Conservation (phyloP, 1,284 basidiomycete species). For the Ganoderma lingzhi region DNA sequence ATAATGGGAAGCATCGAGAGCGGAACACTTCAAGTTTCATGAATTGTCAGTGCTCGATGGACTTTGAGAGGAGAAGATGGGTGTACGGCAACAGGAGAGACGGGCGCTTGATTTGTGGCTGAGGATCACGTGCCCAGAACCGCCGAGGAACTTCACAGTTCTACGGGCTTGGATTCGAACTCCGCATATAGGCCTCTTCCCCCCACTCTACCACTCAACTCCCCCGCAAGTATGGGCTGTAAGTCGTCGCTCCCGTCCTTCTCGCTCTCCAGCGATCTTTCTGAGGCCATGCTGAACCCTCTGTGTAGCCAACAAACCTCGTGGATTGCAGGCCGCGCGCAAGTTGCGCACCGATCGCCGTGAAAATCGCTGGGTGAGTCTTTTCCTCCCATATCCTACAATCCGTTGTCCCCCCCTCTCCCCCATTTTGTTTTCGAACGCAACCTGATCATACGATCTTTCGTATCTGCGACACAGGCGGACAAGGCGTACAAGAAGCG, state of each 20-base stretch:
- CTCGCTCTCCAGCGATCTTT: slow-evolving; percentile 17
- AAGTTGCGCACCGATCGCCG: slow-evolving; percentile 96
- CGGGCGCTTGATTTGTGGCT: slow-evolving; percentile 7
- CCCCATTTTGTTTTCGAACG: not conserved
- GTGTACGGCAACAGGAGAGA: not conserved
- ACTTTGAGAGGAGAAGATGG: not conserved
- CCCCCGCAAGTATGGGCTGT: slow-evolving; percentile 84
- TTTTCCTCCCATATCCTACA: slow-evolving; percentile 8
- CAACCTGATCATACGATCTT: not conserved
- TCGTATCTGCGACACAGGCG: slow-evolving; percentile 61
- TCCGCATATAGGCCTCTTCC: slow-evolving; percentile 37
- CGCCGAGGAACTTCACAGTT: slow-evolving; percentile 42
- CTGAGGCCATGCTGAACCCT: slow-evolving; percentile 32
- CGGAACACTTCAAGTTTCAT: not conserved
- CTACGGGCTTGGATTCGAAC: slow-evolving; percentile 41
- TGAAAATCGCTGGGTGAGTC: slow-evolving; percentile 94
- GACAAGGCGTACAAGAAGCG: slow-evolving; percentile 99
- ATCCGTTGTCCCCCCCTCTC: slow-evolving; percentile 10
- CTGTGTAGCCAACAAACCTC: slow-evolving; percentile 90
- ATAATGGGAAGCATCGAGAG: not conserved
- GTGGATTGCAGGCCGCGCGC: slow-evolving; percentile 99
- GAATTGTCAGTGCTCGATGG: not conserved
- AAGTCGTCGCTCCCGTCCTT: slow-evolving; percentile 49
- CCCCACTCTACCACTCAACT: slow-evolving; percentile 47
- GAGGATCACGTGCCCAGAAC: slow-evolving; percentile 33